phyloP scores from a whole-genome alignment of 2,329 filamentous ascomycete species.

The Sporothrix curviconia region DNA sequence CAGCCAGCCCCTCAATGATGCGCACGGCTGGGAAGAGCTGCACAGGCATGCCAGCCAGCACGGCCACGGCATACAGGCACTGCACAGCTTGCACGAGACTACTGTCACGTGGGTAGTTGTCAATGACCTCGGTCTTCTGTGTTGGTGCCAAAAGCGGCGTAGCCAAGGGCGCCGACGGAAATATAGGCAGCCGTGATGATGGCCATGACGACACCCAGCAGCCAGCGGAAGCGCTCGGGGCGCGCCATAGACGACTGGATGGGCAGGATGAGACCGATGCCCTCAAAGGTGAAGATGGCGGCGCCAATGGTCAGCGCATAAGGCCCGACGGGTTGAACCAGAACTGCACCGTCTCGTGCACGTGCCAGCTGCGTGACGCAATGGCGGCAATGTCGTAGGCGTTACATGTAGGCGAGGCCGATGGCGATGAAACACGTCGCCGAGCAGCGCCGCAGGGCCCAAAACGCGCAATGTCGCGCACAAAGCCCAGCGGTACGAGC shows the following conservation, averaged over 20 bases:
- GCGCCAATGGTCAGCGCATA: slow-evolving; percentile 67
- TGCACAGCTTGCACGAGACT: slow-evolving; percentile 70
- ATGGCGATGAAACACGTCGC: slow-evolving; percentile 67
- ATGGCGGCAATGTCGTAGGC: slow-evolving; percentile 59
- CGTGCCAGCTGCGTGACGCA: slow-evolving; percentile 40
- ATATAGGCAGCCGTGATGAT: slow-evolving; percentile 68
- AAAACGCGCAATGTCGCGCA: slow-evolving; percentile 69
- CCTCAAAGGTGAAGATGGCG: slow-evolving; percentile 73
- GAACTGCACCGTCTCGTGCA: slow-evolving; percentile 54
- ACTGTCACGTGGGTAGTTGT: slow-evolving; percentile 65
- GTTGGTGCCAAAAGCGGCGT: slow-evolving; percentile 62
- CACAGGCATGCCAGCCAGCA: slow-evolving; percentile 66
- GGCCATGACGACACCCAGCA: slow-evolving; percentile 64
- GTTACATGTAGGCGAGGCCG: slow-evolving; percentile 67
- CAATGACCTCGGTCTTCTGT: slow-evolving; percentile 70
- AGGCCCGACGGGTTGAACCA: slow-evolving; percentile 59
- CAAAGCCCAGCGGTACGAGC: slow-evolving; percentile 60
- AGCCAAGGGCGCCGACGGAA: slow-evolving; percentile 65
- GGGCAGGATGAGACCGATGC: slow-evolving; percentile 68
- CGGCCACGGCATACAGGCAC: slow-evolving; percentile 65
- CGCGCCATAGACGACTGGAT: slow-evolving; percentile 71
- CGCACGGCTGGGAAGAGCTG: slow-evolving; percentile 68
- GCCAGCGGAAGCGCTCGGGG: slow-evolving; percentile 58
- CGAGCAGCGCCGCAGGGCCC: slow-evolving; percentile 61
- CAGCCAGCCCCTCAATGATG: slow-evolving; percentile 61